These are phyloP conservation scores for Lactarius sanguifluus DNA, from an alignment of 768 basidiomycete genomes.

Conservation along the genomic window DNA sequence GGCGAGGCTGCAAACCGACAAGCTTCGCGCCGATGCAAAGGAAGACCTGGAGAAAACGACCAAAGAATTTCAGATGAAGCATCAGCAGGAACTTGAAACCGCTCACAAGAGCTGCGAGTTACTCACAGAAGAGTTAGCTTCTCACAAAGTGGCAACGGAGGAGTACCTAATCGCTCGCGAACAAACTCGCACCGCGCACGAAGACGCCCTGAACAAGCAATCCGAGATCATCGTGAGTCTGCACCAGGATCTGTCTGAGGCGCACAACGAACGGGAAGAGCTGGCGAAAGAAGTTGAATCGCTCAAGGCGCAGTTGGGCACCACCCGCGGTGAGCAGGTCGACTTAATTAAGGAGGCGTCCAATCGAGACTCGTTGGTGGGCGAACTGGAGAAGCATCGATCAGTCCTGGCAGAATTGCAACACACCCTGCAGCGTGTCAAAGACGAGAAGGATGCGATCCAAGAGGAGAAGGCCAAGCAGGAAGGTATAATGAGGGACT, in stretches of 20 bases:
- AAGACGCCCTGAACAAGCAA: slow-evolving; percentile 53
- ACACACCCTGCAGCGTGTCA: slow-evolving; percentile 71
- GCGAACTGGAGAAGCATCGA: slow-evolving; percentile 77
- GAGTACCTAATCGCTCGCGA: slow-evolving; percentile 40
- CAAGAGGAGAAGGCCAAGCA: slow-evolving; percentile 70
- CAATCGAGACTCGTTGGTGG: slow-evolving; percentile 68
- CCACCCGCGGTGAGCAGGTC: slow-evolving; percentile 56
- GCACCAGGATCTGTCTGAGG: slow-evolving; percentile 49
- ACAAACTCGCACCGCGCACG: slow-evolving; percentile 36
- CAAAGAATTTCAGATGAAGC: slow-evolving; percentile 50
- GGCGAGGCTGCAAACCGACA: slow-evolving; percentile 37
- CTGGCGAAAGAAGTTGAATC: slow-evolving; percentile 45
- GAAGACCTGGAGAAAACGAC: slow-evolving; percentile 45
- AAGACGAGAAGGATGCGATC: slow-evolving; percentile 78
- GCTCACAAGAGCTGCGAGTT: slow-evolving; percentile 40
- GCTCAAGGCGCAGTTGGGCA: slow-evolving; percentile 59
- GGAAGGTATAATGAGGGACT: slow-evolving; percentile 69
- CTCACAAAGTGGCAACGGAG: slow-evolving; percentile 49
- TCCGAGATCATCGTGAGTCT: slow-evolving; percentile 44
- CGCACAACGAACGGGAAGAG: slow-evolving; percentile 43
- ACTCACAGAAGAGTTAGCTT: slow-evolving; percentile 53
- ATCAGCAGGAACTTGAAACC: slow-evolving; percentile 48
- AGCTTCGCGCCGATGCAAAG: slow-evolving; percentile 47
- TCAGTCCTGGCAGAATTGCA: slow-evolving; percentile 75
- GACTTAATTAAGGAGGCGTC: slow-evolving; percentile 70